These are phyloP conservation scores for Penicillium lividum DNA, from an alignment of 495 filamentous ascomycete genomes.

Conservation along the genomic window DNA sequence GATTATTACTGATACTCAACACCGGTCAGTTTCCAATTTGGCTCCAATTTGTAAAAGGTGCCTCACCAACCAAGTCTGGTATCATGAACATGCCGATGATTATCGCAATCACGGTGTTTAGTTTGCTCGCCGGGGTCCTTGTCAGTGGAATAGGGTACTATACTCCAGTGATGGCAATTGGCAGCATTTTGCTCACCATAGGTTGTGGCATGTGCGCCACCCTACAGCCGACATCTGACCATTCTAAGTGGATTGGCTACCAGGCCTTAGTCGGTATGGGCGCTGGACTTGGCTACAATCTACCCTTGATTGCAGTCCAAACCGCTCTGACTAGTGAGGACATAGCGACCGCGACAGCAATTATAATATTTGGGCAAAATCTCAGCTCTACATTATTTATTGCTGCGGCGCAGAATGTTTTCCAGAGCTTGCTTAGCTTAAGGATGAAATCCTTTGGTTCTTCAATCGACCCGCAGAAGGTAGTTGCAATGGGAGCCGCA, in stretches of 20 bases:
- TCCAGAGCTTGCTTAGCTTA: too few relatives aligned
- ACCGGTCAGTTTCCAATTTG: neutral
- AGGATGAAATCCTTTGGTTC: too few relatives aligned
- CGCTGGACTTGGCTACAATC: neutral
- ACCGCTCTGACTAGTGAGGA: neutral
- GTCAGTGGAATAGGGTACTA: neutral
- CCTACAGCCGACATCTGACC: neutral
- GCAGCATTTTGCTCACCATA: neutral
- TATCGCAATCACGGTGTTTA: neutral
- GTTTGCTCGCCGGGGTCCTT: neutral
- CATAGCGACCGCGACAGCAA: neutral
- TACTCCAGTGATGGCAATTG: neutral
- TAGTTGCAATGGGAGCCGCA: too few relatives aligned
- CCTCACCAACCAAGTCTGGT: neutral
- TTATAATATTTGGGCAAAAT: neutral
- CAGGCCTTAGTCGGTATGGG: neutral
- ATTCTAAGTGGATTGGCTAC: conserved; percentile 1
- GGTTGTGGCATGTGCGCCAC: neutral
- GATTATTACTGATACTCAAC: too few relatives aligned
- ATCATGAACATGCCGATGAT: conserved; percentile 1
- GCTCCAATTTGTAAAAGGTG: conserved; percentile 3
- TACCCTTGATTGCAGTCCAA: neutral
- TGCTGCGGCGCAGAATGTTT: neutral
- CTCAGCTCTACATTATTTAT: neutral
- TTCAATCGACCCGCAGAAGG: too few relatives aligned